Conservation (phyloP, 179 eudicot species). For the Beta corolliflora region DNA sequence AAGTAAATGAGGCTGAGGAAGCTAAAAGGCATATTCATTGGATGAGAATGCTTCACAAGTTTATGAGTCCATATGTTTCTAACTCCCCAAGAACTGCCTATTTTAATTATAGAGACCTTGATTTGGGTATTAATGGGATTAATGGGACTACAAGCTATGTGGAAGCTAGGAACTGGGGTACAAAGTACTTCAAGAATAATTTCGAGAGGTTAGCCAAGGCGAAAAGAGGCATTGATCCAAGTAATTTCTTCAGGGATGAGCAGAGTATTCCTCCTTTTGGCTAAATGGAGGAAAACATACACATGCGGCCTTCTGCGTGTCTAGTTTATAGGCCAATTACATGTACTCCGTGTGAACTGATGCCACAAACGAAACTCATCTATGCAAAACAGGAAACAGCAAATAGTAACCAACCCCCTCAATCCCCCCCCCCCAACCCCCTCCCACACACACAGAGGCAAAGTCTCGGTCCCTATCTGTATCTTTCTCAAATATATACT, state of each 20-base stretch:
- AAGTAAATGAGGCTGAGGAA: conserved; percentile 25
- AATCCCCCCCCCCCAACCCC: no score
- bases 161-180: conserved; percentile 46
- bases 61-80: conserved; percentile 50
- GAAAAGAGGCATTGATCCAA: conserved; percentile 41
- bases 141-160: conserved; percentile 22
- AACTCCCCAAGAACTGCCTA: conserved; percentile 54
- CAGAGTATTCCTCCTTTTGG: conserved; percentile 42
- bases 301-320: conserved; percentile 6
- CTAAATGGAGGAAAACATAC: neutral
- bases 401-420: neutral
- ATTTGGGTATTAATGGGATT: conserved; percentile 39
- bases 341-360: neutral
- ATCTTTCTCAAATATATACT: no score
- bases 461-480: no score
- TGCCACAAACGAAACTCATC: neutral
- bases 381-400: neutral
- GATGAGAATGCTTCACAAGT: conserved; percentile 42
- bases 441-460: no score
- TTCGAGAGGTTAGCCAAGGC: conserved; percentile 37
- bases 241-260: conserved; percentile 37
- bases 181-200: conserved; percentile 41
- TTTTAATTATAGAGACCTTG: conserved; percentile 54
- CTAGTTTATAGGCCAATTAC: neutral
- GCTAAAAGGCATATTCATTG: conserved; percentile 33